Conservation (phyloP, 1,284 basidiomycete species). For the Filobasidium uniguttulatum region DNA sequence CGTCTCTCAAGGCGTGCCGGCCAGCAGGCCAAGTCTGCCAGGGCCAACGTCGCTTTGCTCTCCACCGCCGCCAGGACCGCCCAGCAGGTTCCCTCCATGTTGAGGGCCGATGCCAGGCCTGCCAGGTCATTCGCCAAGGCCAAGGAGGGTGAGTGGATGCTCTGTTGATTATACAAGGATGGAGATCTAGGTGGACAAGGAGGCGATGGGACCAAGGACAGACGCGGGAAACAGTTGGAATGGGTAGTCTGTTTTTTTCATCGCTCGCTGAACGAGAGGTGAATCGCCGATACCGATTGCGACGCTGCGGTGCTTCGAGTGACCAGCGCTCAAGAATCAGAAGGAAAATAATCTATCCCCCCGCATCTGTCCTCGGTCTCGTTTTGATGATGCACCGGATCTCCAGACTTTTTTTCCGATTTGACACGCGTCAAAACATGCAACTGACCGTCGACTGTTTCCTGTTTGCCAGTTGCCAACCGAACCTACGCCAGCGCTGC, state of each 20-base stretch:
- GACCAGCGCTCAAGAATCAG: neutral
- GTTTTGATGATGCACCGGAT: neutral
- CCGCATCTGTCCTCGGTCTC: neutral
- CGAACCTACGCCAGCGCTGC: slow-evolving; percentile 87
- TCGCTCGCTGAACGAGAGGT: no score
- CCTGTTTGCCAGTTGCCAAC: slow-evolving; percentile 21
- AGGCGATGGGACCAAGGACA: neutral
- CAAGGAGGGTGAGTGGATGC: slow-evolving; percentile 12
- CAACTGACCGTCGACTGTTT: no score
- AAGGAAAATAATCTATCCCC: neutral
- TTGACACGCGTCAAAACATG: no score
- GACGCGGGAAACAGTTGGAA: neutral
- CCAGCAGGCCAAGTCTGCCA: slow-evolving; percentile 24
- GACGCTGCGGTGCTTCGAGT: no score
- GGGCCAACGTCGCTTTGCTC: slow-evolving; percentile 35
- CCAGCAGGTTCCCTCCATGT: slow-evolving; percentile 25
- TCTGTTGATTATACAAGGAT: neutral
- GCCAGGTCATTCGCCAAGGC: slow-evolving; percentile 12
- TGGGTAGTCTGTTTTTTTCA: no score
- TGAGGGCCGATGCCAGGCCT: slow-evolving; percentile 13
- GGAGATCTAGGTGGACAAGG: neutral
- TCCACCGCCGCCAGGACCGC: slow-evolving; percentile 31
- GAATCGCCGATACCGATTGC: no score
- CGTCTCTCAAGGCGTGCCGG: slow-evolving; percentile 33
- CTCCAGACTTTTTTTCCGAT: no score